Conservation (phyloP, 768 basidiomycete species). For the Kwoniella bestiolae region DNA sequence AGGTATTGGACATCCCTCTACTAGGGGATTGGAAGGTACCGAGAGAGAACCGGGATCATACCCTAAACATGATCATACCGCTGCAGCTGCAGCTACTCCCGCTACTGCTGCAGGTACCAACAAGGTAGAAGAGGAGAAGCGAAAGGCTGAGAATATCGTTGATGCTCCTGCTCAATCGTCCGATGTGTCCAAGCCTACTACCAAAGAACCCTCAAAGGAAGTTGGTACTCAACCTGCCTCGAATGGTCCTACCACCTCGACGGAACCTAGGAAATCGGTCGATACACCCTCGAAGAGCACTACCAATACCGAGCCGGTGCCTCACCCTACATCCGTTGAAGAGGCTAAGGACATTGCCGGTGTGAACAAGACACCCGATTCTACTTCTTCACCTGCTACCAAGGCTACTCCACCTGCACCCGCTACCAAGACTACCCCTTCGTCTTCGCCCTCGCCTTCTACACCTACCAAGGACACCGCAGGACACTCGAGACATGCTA, state of each 20-base stretch:
- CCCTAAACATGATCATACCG: constrained; percentile 33
- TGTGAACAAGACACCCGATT: background rate
- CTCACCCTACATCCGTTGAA: background rate
- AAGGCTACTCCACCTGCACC: background rate
- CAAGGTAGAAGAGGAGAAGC: constrained; percentile 5
- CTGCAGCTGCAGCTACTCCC: background rate
- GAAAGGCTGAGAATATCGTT: constrained; percentile 6
- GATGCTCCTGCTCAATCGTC: constrained; percentile 13
- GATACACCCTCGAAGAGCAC: background rate
- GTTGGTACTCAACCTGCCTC: background rate
- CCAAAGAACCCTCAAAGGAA: background rate
- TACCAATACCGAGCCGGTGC: background rate
- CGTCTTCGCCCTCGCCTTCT: constrained; percentile 2
- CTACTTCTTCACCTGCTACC: background rate
- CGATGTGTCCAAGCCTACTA: background rate
- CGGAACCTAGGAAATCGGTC: background rate
- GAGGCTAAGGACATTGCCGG: constrained; percentile 6
- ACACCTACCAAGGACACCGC: background rate
- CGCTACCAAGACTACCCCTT: background rate
- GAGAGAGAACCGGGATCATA: constrained; percentile 36
- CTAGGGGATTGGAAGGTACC: constrained; percentile 29
- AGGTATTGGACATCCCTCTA: constrained; percentile 47
- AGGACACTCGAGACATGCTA: constrained; percentile 10
- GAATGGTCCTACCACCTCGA: constrained; percentile 1
- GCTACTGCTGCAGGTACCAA: background rate